phyloP scores from a whole-genome alignment of 805 yeast species.

The Starmera amethionina region DNA sequence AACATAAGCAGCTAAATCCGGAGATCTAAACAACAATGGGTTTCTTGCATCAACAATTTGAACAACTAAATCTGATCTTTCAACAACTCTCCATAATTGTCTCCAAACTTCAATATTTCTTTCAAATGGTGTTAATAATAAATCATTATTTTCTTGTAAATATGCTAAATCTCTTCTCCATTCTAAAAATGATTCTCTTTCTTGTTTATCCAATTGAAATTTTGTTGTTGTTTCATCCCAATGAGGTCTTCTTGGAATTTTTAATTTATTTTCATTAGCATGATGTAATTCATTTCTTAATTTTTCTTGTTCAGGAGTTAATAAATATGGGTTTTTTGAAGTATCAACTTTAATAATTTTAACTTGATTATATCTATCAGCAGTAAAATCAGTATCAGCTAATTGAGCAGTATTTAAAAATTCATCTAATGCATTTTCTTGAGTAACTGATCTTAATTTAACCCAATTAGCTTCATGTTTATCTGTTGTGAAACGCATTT shows the following conservation, averaged over 20 bases:
- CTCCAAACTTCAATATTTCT: slow-evolving; percentile 97
- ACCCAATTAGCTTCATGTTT: slow-evolving; percentile 85
- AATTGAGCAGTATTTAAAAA: slow-evolving; percentile 90
- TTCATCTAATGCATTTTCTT: slow-evolving; percentile 89
- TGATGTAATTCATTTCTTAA: slow-evolving; percentile 52
- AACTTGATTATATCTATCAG: slow-evolving; percentile 76
- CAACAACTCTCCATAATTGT: slow-evolving; percentile 96
- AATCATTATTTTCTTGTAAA: slow-evolving; percentile 75
- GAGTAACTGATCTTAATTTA: slow-evolving; percentile 86
- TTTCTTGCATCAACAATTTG: slow-evolving; percentile 98
- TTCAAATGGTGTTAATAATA: slow-evolving; percentile 91
- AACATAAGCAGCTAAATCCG: slow-evolving; percentile 79
- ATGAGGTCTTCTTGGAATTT: slow-evolving; percentile 86
- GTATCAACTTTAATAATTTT: slow-evolving; percentile 71
- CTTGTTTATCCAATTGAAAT: slow-evolving; percentile 72
- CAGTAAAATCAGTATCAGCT: slow-evolving; percentile 93
- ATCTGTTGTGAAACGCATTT: slow-evolving; percentile 78
- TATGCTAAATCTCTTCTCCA: slow-evolving; percentile 91
- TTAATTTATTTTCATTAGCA: slow-evolving; percentile 59
- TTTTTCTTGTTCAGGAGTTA: slow-evolving; percentile 58
- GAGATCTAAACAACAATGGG: slow-evolving; percentile 82
- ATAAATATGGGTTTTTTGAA: slow-evolving; percentile 43
- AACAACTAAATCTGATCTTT: slow-evolving; percentile 86
- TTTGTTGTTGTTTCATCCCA: slow-evolving; percentile 73
- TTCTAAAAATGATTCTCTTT: slow-evolving; percentile 80